Base-by-base conservation (phyloP, 768 basidiomycete species). In the Rhodotorula diobovata region DNA sequence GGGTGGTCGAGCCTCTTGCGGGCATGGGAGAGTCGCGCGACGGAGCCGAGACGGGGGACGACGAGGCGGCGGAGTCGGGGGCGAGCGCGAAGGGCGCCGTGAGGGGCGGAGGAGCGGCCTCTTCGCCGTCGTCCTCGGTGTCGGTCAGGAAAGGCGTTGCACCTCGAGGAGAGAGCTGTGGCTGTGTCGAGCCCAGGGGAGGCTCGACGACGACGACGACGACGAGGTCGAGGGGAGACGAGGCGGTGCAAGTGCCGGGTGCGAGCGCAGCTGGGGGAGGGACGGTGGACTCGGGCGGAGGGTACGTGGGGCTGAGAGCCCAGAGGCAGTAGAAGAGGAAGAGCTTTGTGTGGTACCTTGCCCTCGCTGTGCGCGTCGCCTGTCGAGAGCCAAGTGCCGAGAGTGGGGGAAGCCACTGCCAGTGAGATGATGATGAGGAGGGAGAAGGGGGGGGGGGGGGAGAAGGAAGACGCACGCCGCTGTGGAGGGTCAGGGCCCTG, bases 21-120 rank as follows among this genome's bases (percentile, higher is more conserved):
- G 53, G 53, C 53, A 54, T 53, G 18, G 14, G 45, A 2, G 14
- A 4, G 51, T 51, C 23, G 41, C 41, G 1, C 25, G 41, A 43
- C 16, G 43, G 6, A 8, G 45, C 1, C 4, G 59, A 45, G 12
- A 16, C 11, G 34, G 60, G 4, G 9, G 32, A 30, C 21, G 9
- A 12, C 20, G 43, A 6, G 32, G 0, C 9, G 32, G 6, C 16
- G 21, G 4, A 3, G 1, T 1, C 16, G 32, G 4, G 2, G 1
- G 12, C 3, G 9, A 30, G 12, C 4, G 10, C 18, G 60, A 15
- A 30, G 4, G 60, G n/a, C 5, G 46, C 30, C 5, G 48, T 51
- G 9, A 34, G 20, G 25, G 48, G 48, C 48, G 48, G 28, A 11
- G 48, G 48, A n/a, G n/a, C n/a, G n/a, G n/a, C n/a, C 11, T 28